These are phyloP conservation scores for Panaeolus cyanescens DNA, from an alignment of 768 basidiomycete species.

Conservation along the genomic window DNA sequence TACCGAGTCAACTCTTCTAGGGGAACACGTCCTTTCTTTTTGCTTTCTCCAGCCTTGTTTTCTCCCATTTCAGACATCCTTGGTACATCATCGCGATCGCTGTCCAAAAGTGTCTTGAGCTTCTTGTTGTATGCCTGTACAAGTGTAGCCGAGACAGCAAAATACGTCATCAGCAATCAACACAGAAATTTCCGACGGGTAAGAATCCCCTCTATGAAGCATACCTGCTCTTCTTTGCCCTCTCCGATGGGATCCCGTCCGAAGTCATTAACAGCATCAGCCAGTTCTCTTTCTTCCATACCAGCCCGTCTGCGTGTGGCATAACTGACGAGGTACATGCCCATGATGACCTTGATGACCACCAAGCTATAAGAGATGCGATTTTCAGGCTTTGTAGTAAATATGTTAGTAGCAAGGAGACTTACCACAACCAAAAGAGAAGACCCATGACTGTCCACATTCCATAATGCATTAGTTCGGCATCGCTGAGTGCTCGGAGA, in stretches of 20 bases:
- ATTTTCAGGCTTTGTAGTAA: neutral
- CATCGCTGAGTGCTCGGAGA: constrained; percentile 43
- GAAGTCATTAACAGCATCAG: constrained; percentile 82
- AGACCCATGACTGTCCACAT: constrained; percentile 70
- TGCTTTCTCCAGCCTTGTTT: constrained; percentile 36
- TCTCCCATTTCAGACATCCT: constrained; percentile 77
- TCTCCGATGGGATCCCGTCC: constrained; percentile 92
- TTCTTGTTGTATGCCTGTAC: constrained; percentile 79
- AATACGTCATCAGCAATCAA: neutral
- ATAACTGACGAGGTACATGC: constrained; percentile 84
- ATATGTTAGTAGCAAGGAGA: neutral
- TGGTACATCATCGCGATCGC: constrained; percentile 66
- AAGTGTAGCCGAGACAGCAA: constrained; percentile 3
- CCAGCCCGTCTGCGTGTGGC: constrained; percentile 73
- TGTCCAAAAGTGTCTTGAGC: constrained; percentile 71
- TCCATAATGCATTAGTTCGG: constrained; percentile 51
- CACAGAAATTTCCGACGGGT: neutral
- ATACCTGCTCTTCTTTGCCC: constrained; percentile 80
- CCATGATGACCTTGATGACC: constrained; percentile 90
- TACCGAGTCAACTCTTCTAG: constrained; percentile 91
- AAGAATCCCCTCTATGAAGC: constrained; percentile 16
- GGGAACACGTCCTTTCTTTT: constrained; percentile 63
- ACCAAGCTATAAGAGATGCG: constrained; percentile 55
- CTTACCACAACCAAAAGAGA: constrained; percentile 84
- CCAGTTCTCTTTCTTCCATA: constrained; percentile 75